Evolutionary conservation across 2,329 filamentous ascomycete species (phyloP), one percentile per base, ranked within the genome.

Genomic region (Aspergillus ruber): DNA sequence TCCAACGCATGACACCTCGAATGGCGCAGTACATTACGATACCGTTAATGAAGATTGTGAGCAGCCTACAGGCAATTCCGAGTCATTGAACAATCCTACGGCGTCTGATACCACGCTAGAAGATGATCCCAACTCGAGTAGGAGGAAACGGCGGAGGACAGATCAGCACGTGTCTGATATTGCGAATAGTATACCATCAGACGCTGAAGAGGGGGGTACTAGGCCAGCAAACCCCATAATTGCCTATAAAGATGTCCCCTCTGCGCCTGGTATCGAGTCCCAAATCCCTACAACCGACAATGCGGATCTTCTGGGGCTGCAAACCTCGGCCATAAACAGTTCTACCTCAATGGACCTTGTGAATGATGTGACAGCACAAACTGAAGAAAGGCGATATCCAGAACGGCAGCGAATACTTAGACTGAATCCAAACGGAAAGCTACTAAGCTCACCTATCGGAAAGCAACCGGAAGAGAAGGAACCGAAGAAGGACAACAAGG

Each of bases 331-430:
- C 13, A 17, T 17, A 35, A n/a, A 35, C 15, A 9, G 17, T 4
- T 15, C 38, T 23, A 18, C 17, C 18, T 6, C 15, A 6, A 12
- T 29, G 36, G 43, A 20, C n/a, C 25, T 13, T 12, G 17, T 17
- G n/a, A 20, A 12, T 38, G 32, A 44, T 35, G 10, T 3, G 25
- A 42, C 12, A 27, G 38, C 44, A n/a, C 43, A 27, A 4, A 5
- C 6, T 35, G 8, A 25, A n/a, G 29, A 47, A 20, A 49, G 45
- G 46, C 47, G 46, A 6, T 52, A 82, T 0, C 81, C 81, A 39
- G 17, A 39, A 0, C 78, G 74, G 42, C 69, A 73, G 3, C 85
- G 82, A 49, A 65, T 59, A 3, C 50, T 75, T 21, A 69, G 66
- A 46, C 49, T 75, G 13, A 72, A 69, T 45, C 43, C 62, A 1